Evolutionary conservation across 805 yeast species (phyloP), one percentile per base, ranked within the genome.

Genomic region (Wickerhamiella slavikovae): DNA sequence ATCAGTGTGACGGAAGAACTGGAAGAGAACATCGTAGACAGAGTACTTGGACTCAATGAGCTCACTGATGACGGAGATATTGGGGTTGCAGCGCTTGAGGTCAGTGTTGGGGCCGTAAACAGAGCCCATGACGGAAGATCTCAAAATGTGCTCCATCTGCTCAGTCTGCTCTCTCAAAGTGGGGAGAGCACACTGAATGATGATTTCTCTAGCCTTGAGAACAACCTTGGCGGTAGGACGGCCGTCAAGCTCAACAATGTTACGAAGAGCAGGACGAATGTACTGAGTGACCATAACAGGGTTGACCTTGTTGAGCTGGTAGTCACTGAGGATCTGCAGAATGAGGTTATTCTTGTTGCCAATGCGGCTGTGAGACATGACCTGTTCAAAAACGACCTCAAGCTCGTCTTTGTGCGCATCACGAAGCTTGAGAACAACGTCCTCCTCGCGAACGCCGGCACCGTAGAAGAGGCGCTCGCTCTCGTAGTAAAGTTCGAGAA

Each of bases 151-250:
- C 59, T 91, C 96, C 48, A 89, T 66, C 60, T 91, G 98, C 52
- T 85, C 95, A 19, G 93, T 74, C 60, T 96, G 72, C 57, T 89
- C 99, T 54, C 78, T 71, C 38, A 82, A 73, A 3, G 96, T 82
- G 22, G 99, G 99, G 57, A 89, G 64, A 18, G 96, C 80, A 52
- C 95, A 89, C 62, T 83, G 93, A 45, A 89, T 89, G 45, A 89
- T 66, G 35, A 91, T 76, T 57, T 91, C 99, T 51, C 96, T 71
- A 2, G 96, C 95, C 54, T 79, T 82, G 48, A 89, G 62, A 17
- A 93, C 79, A 29, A 85, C 95, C 61, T 83, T 85, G 17, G 93
- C 85, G 22, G 93, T 71, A 6, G 79, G 68, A 49, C 94, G 74
- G 16, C 89, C 67, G 44, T 85, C 96, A 39, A 89, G 64, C 51